Evolutionary conservation across 2,329 filamentous ascomycete genomes (phyloP), one percentile per base, ranked within the genome.

Genomic region (Arthrobotrys iridis): DNA sequence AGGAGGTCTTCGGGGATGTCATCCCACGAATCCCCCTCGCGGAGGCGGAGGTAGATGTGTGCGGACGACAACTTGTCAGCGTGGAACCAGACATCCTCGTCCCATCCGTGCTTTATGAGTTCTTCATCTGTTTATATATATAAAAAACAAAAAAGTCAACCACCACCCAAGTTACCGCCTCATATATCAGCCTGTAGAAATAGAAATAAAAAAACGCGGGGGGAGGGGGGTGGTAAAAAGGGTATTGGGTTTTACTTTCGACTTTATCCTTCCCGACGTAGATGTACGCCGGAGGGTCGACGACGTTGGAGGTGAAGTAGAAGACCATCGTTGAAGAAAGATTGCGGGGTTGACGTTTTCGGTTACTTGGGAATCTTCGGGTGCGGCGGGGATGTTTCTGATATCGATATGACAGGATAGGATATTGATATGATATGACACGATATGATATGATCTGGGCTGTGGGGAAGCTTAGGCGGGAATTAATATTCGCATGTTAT

Each of bases 251-350:
- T 90, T 81, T 86, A 97, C 95, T 99, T 85, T 99, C 95, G 79
- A 95, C 93, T 84, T 99, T 99, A 86, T 99, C 95, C 83, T 98
- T 99, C 83, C 95, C 95, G 73, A 97, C 93, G 82, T 99, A 99
- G 81, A 99, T 89, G 81, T 90, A 93, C 43, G 93, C 94, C 30
- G 93, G 82, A 1, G 95, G 94, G 10, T 89, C 86, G 40, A 96
- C 92, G 43, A 89, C 88, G 76, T 88, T 94, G 24, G 94, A 98
- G 0, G 89, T 95, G 82, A 95, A 98, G 83, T 98, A 98, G 84
- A 91, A 97, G 50, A 99, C 95, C 95, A 99, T 96, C 40, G 45
- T 35, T 55, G n/a, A n/a, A n/a, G n/a, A n/a, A n/a, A n/a, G n/a
- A n/a, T n/a, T n/a, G n/a, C n/a, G n/a, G n/a, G n/a, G n/a, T n/a